These are phyloP conservation scores for Cladophialophora immunda DNA, from an alignment of 2,329 filamentous ascomycete genomes.

Conservation along the genomic window DNA sequence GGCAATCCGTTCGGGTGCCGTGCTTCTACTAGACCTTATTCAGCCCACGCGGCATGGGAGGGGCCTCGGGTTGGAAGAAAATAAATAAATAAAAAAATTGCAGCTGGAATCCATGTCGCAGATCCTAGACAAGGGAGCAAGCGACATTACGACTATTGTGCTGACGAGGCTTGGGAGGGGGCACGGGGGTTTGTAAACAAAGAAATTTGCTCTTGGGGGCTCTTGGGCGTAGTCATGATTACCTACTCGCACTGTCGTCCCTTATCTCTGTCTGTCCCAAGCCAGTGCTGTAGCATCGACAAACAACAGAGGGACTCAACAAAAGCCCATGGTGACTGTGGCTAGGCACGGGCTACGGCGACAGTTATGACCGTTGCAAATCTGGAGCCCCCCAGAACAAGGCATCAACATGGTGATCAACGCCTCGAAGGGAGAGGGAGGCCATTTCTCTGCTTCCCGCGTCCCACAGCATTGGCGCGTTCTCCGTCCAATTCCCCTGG, in stretches of 20 bases:
- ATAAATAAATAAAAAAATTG: not conserved
- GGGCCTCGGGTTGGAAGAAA: not conserved
- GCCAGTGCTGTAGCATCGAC: not conserved
- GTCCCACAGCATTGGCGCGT: slow-evolving; percentile 3
- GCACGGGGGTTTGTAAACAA: not conserved
- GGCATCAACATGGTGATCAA: not conserved
- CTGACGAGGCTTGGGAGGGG: not conserved
- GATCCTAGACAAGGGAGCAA: not conserved
- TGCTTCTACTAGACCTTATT: not conserved
- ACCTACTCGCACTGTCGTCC: too few relatives aligned
- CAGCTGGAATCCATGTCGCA: not conserved
- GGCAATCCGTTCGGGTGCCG: not conserved
- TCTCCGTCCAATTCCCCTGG: slow-evolving; percentile 8
- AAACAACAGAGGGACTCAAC: not conserved
- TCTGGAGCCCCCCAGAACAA: not conserved
- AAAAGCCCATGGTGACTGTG: too few relatives aligned
- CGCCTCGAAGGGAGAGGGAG: not conserved
- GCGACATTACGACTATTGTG: not conserved
- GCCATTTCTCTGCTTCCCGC: not conserved
- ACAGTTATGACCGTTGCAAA: not conserved
- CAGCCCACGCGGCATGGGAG: not conserved
- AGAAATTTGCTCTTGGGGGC: not conserved
- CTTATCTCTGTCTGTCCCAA: too few relatives aligned
- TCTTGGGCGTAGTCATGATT: not conserved
- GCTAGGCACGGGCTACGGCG: too few relatives aligned